Percentiles rank a stretch among this genome's conserved stretches.
Evolutionary conservation across 148 eudicot species (phyloP).

Genomic region (Diospyros lotus): DNA sequence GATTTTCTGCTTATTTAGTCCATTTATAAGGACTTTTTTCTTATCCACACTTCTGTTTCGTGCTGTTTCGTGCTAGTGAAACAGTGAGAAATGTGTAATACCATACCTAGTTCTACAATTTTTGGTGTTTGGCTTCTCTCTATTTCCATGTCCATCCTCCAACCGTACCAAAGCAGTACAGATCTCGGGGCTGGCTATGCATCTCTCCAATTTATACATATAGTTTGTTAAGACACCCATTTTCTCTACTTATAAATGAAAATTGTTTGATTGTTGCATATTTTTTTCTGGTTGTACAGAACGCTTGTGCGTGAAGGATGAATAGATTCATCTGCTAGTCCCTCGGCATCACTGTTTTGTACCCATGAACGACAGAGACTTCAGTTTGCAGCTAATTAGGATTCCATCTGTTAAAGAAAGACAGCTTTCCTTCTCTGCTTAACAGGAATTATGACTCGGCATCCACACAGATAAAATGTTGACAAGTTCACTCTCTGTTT

Average conservation of each 20-base stretch:
- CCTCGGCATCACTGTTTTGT: neutral
- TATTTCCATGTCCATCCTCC: no score
- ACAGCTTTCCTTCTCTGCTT: neutral
- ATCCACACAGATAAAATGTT: neutral
- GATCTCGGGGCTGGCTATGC: no score
- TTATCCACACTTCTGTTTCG: no score
- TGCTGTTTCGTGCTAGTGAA: no score
- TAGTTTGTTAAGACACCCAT: neutral
- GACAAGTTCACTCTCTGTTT: neutral
- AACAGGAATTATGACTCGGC: slow-evolving; percentile 1
- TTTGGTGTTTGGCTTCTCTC: no score
- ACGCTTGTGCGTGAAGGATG: slow-evolving; percentile 61
- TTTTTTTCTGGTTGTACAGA: slow-evolving; percentile 36
- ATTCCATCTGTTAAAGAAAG: neutral
- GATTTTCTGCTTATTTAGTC: neutral
- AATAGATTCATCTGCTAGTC: slow-evolving; percentile 17
- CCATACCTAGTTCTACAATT: no score
- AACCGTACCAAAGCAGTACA: no score
- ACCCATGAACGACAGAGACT: neutral
- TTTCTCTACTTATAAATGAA: neutral
- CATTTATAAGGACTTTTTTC: slow-evolving; percentile 53
- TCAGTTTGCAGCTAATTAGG: neutral
- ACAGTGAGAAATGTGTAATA: no score
- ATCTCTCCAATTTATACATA: neutral
- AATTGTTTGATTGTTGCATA: neutral